phyloP scores from a whole-genome alignment of 345 rosid genomes.

The Eucalyptus pauciflora region DNA sequence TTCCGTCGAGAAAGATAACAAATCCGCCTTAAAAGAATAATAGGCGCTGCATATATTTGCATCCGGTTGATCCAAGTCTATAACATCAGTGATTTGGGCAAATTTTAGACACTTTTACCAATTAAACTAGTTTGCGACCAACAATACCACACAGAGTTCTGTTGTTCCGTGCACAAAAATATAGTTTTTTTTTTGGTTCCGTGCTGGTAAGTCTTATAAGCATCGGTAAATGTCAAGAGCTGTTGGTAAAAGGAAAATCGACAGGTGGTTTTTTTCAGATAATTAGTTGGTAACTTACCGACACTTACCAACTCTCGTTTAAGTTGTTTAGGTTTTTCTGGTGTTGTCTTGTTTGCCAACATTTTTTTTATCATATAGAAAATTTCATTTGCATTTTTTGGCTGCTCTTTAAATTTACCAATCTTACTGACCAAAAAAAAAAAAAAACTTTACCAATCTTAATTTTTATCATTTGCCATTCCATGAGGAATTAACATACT shows the following conservation, averaged over 20 bases:
- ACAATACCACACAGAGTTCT: background rate
- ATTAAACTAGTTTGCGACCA: background rate
- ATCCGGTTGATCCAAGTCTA: too few species aligned
- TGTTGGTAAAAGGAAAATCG: background rate
- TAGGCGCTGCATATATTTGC: too few species aligned
- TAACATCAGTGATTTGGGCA: too few species aligned
- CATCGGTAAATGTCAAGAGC: background rate
- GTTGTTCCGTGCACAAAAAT: background rate
- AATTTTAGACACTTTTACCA: background rate
- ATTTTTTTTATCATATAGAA: too few species aligned
- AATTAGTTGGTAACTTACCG: background rate
- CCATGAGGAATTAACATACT: background rate
- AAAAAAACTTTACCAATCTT: background rate
- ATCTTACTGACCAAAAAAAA: too few species aligned
- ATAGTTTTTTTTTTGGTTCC: background rate
- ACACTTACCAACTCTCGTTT: background rate
- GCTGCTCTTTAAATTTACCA: background rate
- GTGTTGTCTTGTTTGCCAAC: background rate
- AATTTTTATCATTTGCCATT: background rate
- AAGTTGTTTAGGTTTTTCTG: background rate
- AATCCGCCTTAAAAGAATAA: too few species aligned
- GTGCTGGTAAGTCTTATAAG: background rate
- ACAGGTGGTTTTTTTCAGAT: background rate
- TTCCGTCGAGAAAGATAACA: too few species aligned
- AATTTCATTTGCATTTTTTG: background rate